Conservation (phyloP, 257 asterid species). For the Cruciata laevipes region DNA sequence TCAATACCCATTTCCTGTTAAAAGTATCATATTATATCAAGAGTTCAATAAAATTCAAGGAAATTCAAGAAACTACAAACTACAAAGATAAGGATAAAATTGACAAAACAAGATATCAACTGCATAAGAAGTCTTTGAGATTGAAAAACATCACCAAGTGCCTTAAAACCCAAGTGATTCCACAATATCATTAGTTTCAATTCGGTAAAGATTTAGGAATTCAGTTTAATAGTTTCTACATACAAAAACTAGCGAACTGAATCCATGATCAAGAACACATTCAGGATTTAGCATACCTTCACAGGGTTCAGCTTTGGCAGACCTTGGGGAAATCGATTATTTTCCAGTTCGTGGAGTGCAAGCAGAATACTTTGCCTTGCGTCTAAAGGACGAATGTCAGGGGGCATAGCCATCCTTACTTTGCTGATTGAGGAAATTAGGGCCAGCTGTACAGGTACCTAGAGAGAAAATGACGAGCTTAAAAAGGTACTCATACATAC, state of each 20-base stretch:
- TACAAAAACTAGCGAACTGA: neutral
- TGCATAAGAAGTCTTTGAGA: neutral
- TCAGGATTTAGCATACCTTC: constrained; percentile 41
- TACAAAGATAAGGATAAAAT: neutral
- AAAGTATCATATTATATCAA: neutral
- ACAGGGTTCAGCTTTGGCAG: constrained; percentile 88
- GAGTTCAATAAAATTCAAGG: neutral
- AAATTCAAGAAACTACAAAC: neutral
- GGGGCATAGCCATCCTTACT: constrained; percentile 72
- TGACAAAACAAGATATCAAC: neutral
- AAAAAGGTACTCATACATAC: neutral
- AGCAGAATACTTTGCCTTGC: constrained; percentile 79
- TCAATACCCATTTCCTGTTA: constrained; percentile 87
- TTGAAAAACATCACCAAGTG: neutral
- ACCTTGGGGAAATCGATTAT: constrained; percentile 83
- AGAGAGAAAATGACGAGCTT: constrained; percentile 21
- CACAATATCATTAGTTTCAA: neutral
- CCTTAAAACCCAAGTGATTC: neutral
- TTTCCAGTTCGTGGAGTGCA: constrained; percentile 81
- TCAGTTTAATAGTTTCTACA: neutral
- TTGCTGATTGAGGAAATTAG: constrained; percentile 84
- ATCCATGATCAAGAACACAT: neutral
- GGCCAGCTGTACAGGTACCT: constrained; percentile 96
- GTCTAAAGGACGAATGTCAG: constrained; percentile 88
- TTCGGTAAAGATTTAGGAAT: neutral